phyloP scores from a whole-genome alignment of 768 basidiomycete species.

The Sutorius australiensis region DNA sequence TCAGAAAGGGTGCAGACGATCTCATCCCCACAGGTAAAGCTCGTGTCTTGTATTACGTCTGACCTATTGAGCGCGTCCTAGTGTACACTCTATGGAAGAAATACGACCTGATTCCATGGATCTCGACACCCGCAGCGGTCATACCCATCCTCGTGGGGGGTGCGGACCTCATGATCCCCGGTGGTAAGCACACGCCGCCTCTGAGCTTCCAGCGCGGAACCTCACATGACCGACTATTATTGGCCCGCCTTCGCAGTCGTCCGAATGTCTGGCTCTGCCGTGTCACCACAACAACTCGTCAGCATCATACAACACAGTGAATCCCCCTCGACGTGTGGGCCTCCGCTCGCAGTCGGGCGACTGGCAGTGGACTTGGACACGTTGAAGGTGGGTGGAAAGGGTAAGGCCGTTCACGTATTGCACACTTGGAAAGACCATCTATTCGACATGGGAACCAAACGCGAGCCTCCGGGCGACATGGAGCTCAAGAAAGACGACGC shows the following conservation, averaged over 20 bases:
- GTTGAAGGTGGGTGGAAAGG: slow-evolving; percentile 53
- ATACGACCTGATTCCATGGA: slow-evolving; percentile 58
- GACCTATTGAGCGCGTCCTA: slow-evolving; percentile 11
- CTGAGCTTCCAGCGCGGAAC: not conserved
- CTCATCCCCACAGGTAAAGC: slow-evolving; percentile 64
- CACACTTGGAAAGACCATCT: slow-evolving; percentile 78
- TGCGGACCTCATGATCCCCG: slow-evolving; percentile 88
- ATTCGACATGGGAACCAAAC: slow-evolving; percentile 69
- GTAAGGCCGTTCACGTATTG: slow-evolving; percentile 70
- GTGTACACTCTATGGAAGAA: slow-evolving; percentile 81
- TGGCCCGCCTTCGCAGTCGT: slow-evolving; percentile 43
- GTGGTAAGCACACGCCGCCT: slow-evolving; percentile 47
- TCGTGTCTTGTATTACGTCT: not conserved
- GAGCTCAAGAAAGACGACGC: slow-evolving; percentile 21
- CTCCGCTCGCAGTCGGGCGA: slow-evolving; percentile 73
- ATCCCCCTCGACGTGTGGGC: slow-evolving; percentile 24
- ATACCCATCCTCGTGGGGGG: slow-evolving; percentile 69
- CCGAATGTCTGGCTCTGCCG: slow-evolving; percentile 39
- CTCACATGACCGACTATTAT: not conserved
- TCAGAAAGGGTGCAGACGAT: slow-evolving; percentile 64
- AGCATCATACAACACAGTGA: slow-evolving; percentile 52
- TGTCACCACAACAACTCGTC: slow-evolving; percentile 53
- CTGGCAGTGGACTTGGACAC: slow-evolving; percentile 56
- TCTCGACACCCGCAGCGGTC: slow-evolving; percentile 70
- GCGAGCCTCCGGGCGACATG: slow-evolving; percentile 47